Percentiles rank a stretch among this genome's conserved stretches.
Conservation (phyloP, 208 protist species). For the Strigomonas oncopelti region DNA sequence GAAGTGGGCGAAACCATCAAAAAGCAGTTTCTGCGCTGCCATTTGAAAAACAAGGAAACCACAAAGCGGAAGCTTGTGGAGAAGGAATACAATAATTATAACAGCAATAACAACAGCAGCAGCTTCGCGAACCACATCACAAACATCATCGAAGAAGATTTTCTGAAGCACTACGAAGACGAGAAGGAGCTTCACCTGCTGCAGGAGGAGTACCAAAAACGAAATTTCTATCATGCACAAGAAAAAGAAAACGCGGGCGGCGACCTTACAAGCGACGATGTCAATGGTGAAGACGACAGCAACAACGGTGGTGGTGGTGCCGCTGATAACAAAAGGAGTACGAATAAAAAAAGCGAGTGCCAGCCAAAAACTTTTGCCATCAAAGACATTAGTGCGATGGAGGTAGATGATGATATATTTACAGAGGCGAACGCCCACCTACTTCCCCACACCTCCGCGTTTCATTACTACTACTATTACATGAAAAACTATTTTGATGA, state of each 20-base stretch:
- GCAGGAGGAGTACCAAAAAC: background rate
- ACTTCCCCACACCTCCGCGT: background rate
- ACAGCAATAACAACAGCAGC: background rate
- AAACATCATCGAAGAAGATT: background rate
- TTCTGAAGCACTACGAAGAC: background rate
- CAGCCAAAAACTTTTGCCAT: background rate
- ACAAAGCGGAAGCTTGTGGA: background rate
- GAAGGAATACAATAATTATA: background rate
- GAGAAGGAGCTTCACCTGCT: background rate
- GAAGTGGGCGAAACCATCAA: background rate
- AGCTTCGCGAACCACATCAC: background rate
- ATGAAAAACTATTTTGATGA: too few species aligned
- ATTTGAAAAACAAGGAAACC: background rate
- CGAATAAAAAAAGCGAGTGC: background rate
- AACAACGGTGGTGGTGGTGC: background rate
- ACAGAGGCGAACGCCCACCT: background rate
- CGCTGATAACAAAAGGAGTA: background rate
- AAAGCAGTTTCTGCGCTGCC: background rate
- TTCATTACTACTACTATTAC: background rate
- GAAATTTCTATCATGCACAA: too few species aligned
- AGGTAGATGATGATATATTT: background rate
- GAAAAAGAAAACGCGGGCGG: too few species aligned
- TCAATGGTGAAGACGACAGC: background rate
- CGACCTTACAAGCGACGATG: too few species aligned
- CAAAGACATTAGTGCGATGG: background rate